phyloP scores from a whole-genome alignment of 139 green algal genomes.

The Volvox reticuliferus region DNA sequence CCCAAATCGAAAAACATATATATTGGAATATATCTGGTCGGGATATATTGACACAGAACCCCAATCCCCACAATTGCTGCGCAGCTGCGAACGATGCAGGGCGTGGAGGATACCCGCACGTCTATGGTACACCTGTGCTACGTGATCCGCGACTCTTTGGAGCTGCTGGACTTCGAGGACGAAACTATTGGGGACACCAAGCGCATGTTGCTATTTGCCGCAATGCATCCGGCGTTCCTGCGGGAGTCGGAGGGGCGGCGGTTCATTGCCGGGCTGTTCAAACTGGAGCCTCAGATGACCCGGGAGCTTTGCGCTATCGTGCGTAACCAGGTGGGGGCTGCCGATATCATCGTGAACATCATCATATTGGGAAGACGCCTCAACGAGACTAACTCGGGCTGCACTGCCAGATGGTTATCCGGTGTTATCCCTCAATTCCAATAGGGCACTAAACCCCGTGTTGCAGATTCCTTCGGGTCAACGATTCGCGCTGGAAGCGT shows the following conservation, averaged over 20 bases:
- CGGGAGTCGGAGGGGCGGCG: conserved; percentile 73
- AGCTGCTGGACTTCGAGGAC: conserved; percentile 86
- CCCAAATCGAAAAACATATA: no score
- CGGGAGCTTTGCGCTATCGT: conserved; percentile 81
- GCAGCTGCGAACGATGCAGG: conserved; percentile 59
- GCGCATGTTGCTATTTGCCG: conserved; percentile 75
- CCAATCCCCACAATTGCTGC: no score
- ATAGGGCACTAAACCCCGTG: no score
- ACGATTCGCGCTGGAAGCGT: conserved; percentile 80
- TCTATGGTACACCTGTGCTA: conserved; percentile 79
- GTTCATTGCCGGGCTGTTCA: conserved; percentile 82
- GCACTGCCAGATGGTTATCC: no score
- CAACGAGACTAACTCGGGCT: no score
- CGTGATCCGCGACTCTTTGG: conserved; percentile 71
- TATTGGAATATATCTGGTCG: no score
- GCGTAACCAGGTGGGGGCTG: conserved; percentile 75
- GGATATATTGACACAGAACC: no score
- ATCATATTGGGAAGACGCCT: no score
- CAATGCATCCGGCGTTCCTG: conserved; percentile 81
- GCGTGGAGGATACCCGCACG: conserved; percentile 27
- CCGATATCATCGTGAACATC: not conserved
- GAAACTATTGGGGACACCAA: conserved; percentile 73
- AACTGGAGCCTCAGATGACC: conserved; percentile 74
- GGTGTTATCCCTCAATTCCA: no score
- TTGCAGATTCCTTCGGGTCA: conserved; percentile 68